Conservation (phyloP, 495 filamentous ascomycete species). For the Melanomma pulvis-pyrius region DNA sequence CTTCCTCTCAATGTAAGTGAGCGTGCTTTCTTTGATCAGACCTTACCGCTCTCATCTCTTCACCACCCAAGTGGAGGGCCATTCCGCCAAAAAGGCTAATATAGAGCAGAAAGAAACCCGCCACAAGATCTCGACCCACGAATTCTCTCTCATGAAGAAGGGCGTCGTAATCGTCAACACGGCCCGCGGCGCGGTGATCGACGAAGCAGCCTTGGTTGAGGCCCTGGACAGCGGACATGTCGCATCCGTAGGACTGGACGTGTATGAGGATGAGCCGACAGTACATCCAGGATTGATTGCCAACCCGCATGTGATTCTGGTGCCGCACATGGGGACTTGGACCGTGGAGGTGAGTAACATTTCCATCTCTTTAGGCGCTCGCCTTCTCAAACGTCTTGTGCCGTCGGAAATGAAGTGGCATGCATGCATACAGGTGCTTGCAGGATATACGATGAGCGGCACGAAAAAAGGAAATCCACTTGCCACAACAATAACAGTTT, state of each 20-base stretch:
- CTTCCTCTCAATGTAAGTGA: conserved; percentile 70
- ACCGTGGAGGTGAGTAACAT: conserved; percentile 61
- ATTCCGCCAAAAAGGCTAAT: not conserved
- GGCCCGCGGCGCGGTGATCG: conserved; percentile 69
- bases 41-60: conserved; percentile 7
- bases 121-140: conserved; percentile 64
- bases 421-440: not conserved
- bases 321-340: conserved; percentile 73
- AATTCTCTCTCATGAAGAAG: conserved; percentile 71
- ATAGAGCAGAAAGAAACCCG: conserved; percentile 56
- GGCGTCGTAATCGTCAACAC: conserved; percentile 75
- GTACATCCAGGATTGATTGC: conserved; percentile 63
- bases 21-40: not conserved
- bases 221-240: conserved; percentile 66
- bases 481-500: not conserved
- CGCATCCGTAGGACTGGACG: conserved; percentile 64
- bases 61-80: not conserved
- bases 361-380: not conserved
- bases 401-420: not conserved
- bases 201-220: conserved; percentile 68
- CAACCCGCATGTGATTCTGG: conserved; percentile 63
- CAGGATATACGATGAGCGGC: too few species aligned
- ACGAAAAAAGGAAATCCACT: too few species aligned
- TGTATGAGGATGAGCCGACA: conserved; percentile 70
- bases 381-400: not conserved